These are phyloP conservation scores for Microglena sp. DNA, from an alignment of 139 green algal species.

Conservation along the genomic window DNA sequence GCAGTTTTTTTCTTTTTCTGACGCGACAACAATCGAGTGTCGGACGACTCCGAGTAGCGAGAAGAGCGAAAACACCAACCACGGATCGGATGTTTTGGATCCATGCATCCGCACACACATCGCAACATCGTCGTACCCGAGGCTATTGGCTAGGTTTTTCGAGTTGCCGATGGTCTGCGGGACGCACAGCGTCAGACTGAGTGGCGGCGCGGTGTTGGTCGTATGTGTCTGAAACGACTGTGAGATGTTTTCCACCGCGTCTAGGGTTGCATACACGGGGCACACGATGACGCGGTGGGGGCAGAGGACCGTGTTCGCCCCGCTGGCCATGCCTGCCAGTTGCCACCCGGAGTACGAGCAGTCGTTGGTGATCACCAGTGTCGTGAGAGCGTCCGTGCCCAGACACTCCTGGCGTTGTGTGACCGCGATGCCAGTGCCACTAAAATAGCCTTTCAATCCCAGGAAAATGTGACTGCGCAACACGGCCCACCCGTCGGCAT, in stretches of 20 bases:
- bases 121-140: background rate
- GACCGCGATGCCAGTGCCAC: background rate
- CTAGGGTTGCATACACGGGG: conserved; percentile 2
- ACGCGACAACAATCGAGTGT: background rate
- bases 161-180: background rate
- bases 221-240: background rate
- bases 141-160: background rate
- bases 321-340: conserved; percentile 1
- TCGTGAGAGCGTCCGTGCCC: background rate
- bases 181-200: conserved; percentile 7
- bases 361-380: conserved; percentile 3
- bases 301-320: background rate
- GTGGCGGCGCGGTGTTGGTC: too few relatives aligned
- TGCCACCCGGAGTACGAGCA: conserved; percentile 1
- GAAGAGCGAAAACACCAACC: background rate
- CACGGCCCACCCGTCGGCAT: background rate
- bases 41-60: conserved; percentile 4
- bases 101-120: too few relatives aligned
- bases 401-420: background rate
- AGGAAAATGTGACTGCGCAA: too few relatives aligned
- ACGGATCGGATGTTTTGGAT: conserved; percentile 3
- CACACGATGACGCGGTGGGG: background rate
- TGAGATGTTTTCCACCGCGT: background rate
- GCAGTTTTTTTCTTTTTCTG: conserved; percentile 1
- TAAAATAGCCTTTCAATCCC: background rate